Conservation (phyloP, 1,284 basidiomycete species). For the Marasmius oreades region DNA sequence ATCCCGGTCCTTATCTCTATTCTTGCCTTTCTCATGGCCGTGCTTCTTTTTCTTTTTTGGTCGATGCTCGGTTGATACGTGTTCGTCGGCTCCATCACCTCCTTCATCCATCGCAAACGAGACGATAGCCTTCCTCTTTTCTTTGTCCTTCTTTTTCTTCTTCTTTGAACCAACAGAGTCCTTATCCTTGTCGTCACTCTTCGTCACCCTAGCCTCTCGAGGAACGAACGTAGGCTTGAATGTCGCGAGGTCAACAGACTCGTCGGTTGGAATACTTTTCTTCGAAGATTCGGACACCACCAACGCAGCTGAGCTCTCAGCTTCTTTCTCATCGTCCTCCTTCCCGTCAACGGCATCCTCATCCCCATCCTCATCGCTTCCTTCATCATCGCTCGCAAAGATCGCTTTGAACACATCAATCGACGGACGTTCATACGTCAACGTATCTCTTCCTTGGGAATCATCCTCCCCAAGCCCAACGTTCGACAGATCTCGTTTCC, state of each 20-base stretch:
- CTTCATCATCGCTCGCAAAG: constrained; percentile 87
- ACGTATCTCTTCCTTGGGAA: constrained; percentile 78
- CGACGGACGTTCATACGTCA: constrained; percentile 83
- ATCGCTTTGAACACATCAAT: constrained; percentile 96
- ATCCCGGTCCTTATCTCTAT: constrained; percentile 3
- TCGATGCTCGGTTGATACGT: constrained; percentile 17
- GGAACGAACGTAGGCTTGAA: constrained; percentile 85
- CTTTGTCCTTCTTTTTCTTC: constrained; percentile 39
- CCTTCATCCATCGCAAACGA: constrained; percentile 72
- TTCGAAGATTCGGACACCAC: constrained; percentile 9
- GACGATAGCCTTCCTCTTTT: constrained; percentile 49
- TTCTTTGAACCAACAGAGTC: constrained; percentile 40
- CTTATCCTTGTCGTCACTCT: constrained; percentile 37
- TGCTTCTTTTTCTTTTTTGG: constrained; percentile 43
- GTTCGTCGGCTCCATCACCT: constrained; percentile 37
- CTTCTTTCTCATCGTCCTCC: constrained; percentile 15
- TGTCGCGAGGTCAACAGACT: constrained; percentile 52
- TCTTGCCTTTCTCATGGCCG: constrained; percentile 22
- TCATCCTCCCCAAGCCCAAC: constrained; percentile 89
- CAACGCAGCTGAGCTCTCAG: constrained; percentile 19
- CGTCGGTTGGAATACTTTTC: constrained; percentile 5
- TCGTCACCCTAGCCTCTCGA: constrained; percentile 41
- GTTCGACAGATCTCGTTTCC: constrained; percentile 61
- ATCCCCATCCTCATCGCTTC: constrained; percentile 62
- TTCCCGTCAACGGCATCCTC: constrained; percentile 36